A percentile compares a stretch with the other conserved stretches of the same genome.
phyloP scores from a whole-genome alignment of 495 filamentous ascomycete genomes.

The Chaetomium cochliodes region DNA sequence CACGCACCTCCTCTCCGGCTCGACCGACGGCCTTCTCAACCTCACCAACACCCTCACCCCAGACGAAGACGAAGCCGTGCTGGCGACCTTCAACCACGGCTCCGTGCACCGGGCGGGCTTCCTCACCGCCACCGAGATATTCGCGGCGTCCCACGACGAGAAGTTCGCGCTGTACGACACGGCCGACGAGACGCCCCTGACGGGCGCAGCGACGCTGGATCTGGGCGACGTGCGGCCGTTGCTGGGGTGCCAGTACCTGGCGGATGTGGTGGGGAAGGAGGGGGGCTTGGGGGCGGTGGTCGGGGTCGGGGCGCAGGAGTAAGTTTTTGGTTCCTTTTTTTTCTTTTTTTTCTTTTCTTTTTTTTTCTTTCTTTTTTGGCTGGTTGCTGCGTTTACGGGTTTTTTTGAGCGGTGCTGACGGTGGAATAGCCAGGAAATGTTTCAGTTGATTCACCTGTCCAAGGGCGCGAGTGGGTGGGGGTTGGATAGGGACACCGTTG shows the following conservation, averaged over 20 bases:
- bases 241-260: constrained; percentile 79
- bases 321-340: constrained; percentile 38
- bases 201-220: constrained; percentile 54
- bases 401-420: neutral
- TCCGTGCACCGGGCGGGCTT: constrained; percentile 87
- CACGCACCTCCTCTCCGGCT: constrained; percentile 73
- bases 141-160: constrained; percentile 77
- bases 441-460: constrained; percentile 66
- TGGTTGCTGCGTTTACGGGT: neutral
- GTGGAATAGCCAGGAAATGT: constrained; percentile 54
- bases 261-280: constrained; percentile 60
- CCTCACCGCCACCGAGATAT: constrained; percentile 63
- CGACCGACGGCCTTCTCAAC: constrained; percentile 89
- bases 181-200: constrained; percentile 51
- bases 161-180: constrained; percentile 71
- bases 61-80: constrained; percentile 82
- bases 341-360: too few relatives aligned
- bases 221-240: constrained; percentile 73
- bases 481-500: constrained; percentile 58
- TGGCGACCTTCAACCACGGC: constrained; percentile 84
- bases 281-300: constrained; percentile 59
- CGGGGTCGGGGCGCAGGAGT: constrained; percentile 62
- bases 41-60: constrained; percentile 71
- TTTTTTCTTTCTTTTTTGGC: too few relatives aligned
- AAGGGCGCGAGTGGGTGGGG: constrained; percentile 57